Evolutionary conservation across 1,139 yeast genomes (phyloP).

Genomic region (Blastobotrys indianensis): DNA sequence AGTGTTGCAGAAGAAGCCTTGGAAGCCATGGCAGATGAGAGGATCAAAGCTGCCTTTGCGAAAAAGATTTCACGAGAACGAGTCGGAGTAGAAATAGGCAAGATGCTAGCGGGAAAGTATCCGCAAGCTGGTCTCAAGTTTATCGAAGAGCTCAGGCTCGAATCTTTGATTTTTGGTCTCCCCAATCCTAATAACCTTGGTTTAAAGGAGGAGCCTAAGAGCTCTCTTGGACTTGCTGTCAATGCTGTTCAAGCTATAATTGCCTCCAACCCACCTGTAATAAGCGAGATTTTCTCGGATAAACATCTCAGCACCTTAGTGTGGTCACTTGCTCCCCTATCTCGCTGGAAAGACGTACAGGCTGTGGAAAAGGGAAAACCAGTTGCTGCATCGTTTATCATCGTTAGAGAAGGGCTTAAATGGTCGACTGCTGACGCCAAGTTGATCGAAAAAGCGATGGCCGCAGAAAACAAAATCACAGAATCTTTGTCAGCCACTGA

Average conservation of each 20-base stretch:
- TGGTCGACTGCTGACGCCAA: conserved; percentile 55
- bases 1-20: conserved; percentile 53
- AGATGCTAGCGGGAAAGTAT: conserved; percentile 58
- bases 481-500: not conserved
- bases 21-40: conserved; percentile 57
- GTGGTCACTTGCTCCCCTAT: conserved; percentile 27
- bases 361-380: conserved; percentile 39
- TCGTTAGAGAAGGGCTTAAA: conserved; percentile 66
- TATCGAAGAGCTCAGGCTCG: conserved; percentile 50
- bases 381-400: conserved; percentile 37
- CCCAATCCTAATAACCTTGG: not conserved
- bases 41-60: conserved; percentile 53
- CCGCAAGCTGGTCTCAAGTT: conserved; percentile 61
- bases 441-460: conserved; percentile 41
- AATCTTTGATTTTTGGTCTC: conserved; percentile 48
- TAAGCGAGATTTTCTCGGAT: not conserved
- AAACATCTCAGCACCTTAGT: not conserved
- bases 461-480: conserved; percentile 28
- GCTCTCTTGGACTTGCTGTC: conserved; percentile 7
- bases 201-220: conserved; percentile 2
- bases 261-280: not conserved
- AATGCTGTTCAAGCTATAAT: not conserved
- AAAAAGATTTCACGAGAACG: conserved; percentile 85
- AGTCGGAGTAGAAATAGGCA: conserved; percentile 78
- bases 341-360: conserved; percentile 43